Evolutionary conservation across 2,329 filamentous ascomycete genomes (phyloP), one percentile per base, ranked within the genome.

Genomic region (Aspergillus fischeri): DNA sequence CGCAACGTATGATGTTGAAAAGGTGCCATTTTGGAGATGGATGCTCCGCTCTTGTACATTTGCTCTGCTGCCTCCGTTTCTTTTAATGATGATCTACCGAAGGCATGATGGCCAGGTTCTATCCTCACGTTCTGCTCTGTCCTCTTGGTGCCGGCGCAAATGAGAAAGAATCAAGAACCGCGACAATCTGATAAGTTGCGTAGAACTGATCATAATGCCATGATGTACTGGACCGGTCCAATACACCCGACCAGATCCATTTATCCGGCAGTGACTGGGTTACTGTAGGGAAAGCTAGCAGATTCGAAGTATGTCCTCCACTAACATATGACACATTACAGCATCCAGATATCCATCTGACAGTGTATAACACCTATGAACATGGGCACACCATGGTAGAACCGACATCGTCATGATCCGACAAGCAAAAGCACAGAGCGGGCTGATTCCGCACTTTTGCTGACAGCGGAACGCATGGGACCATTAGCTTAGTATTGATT

Each of bases 361-460:
- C 5, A 20, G 9, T 53, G 42, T n/a, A 49, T 29, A 47, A 51
- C 21, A 14, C 7, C 24, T 44, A 11, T 11, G 11, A 20, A 38
- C 14, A 38, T 17, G 32, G 11, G 7, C 32, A 35, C 14, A 38
- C 32, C 32, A 17, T 17, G 4, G 6, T n/a, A 38, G 4, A 14
- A 1, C 5, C 6, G 32, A 17, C 14, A 6, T 38, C 3, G 32
- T 17, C 14, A 6, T 38, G 32, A 14, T 38, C 32, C 5, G 32
- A 17, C 44, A 24, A 4, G 14, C n/a, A 14, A 47, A 47, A 47
- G 44, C 14, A 50, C 5, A 24, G 51, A 49, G 64, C 67, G 65
- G 67, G 20, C 11, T 21, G 27, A 52, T 67, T 66, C 66, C 67
- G 67, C 65, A 52, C 55, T 45, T 52, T 41, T 50, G 61, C 65